phyloP scores from a whole-genome alignment of 2,329 filamentous ascomycete genomes.

The Fusarium hostae region DNA sequence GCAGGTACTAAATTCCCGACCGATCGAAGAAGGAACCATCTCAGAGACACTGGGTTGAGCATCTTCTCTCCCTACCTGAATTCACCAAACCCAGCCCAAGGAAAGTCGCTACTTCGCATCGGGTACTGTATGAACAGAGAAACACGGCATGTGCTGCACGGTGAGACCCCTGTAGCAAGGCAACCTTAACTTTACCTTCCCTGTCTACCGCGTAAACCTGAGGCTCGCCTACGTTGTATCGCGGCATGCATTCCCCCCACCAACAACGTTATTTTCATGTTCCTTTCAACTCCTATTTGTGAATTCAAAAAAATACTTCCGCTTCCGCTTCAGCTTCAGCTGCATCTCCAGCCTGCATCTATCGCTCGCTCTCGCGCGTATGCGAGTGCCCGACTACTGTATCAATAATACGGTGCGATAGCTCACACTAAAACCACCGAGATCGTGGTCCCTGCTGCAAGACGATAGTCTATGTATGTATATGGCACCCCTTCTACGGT shows the following conservation, averaged over 20 bases:
- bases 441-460: constrained; percentile 23
- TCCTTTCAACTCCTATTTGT: constrained; percentile 33
- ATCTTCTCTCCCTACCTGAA: not conserved
- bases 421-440: constrained; percentile 14
- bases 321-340: constrained; percentile 8
- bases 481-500: constrained; percentile 30
- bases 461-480: not conserved
- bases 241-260: constrained; percentile 24
- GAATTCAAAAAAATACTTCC: constrained; percentile 18
- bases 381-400: not conserved
- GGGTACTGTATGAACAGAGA: not conserved
- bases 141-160: not conserved
- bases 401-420: constrained; percentile 11
- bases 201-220: constrained; percentile 26
- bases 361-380: not conserved
- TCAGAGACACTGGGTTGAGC: not conserved
- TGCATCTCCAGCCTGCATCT: constrained; percentile 8
- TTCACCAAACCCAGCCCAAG: not conserved
- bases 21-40: not conserved
- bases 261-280: constrained; percentile 23
- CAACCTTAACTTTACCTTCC: constrained; percentile 31
- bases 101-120: not conserved
- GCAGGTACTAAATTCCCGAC: not conserved
- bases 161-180: constrained; percentile 27
- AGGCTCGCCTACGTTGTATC: constrained; percentile 37